phyloP scores from a whole-genome alignment of 2,329 filamentous ascomycete species.

The Xylariaceae sp. region DNA sequence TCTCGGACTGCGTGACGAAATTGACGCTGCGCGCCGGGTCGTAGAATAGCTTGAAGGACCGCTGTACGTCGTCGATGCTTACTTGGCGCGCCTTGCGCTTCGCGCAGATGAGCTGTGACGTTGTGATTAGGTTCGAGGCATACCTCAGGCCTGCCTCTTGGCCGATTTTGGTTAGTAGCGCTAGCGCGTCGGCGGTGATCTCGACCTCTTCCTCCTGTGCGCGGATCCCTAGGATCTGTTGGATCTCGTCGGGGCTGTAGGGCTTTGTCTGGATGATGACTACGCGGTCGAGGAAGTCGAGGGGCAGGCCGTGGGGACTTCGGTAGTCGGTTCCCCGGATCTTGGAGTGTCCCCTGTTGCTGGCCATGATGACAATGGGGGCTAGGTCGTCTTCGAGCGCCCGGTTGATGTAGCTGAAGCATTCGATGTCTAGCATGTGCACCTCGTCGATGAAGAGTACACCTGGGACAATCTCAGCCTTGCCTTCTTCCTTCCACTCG shows the following conservation, averaged over 20 bases:
- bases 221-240: conserved; percentile 86
- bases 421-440: conserved; percentile 99
- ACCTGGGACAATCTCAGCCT: conserved; percentile 94
- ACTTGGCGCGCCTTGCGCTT: conserved; percentile 86
- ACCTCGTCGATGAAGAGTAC: conserved; percentile 99
- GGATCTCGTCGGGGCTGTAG: conserved; percentile 79
- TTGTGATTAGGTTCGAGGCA: conserved; percentile 96
- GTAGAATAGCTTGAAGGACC: conserved; percentile 91
- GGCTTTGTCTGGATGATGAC: conserved; percentile 92
- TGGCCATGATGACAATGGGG: conserved; percentile 98
- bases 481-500: conserved; percentile 99
- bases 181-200: conserved; percentile 80
- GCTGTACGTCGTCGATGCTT: conserved; percentile 80
- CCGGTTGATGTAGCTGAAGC: conserved; percentile 97
- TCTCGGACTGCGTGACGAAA: conserved; percentile 87
- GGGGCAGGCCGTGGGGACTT: conserved; percentile 86
- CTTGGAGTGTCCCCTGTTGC: conserved; percentile 85
- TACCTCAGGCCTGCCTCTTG: conserved; percentile 89
- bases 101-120: conserved; percentile 78
- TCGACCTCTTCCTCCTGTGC: conserved; percentile 97
- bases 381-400: conserved; percentile 92
- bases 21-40: conserved; percentile 83
- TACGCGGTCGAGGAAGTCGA: conserved; percentile 93
- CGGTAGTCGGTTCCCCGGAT: conserved; percentile 93
- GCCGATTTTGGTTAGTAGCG: conserved; percentile 91